These are phyloP conservation scores for Trichoderma gamsii DNA, from an alignment of 495 filamentous ascomycete genomes.

Conservation along the genomic window DNA sequence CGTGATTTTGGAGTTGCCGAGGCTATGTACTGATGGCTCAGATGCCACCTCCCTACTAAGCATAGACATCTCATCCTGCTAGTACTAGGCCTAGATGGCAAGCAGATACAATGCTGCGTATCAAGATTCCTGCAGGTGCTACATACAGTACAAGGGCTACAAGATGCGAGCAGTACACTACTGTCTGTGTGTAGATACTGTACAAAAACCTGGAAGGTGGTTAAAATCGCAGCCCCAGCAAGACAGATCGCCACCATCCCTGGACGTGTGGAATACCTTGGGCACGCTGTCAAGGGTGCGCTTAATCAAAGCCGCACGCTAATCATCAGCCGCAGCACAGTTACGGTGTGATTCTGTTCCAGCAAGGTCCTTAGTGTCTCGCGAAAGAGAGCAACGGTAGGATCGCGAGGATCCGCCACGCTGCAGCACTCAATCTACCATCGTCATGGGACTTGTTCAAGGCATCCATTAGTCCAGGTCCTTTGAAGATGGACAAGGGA, in stretches of 20 bases:
- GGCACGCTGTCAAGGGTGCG: conserved; percentile 3
- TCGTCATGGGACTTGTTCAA: background rate
- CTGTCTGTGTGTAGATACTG: background rate
- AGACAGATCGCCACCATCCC: conserved; percentile 9
- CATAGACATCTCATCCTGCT: background rate
- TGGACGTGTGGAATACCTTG: conserved; percentile 1
- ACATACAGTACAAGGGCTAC: no score
- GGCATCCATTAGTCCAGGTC: background rate
- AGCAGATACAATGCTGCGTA: no score
- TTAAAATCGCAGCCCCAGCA: background rate
- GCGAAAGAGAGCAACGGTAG: background rate
- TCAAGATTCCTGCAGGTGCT: no score
- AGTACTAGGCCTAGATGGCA: background rate
- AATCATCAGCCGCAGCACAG: conserved; percentile 1
- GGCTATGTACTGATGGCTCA: no score
- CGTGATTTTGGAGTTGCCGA: background rate
- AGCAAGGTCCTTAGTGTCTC: background rate
- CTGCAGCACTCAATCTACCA: conserved; percentile 9
- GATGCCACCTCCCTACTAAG: no score
- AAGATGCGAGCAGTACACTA: background rate
- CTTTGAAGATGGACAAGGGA: background rate
- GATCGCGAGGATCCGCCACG: conserved; percentile 4
- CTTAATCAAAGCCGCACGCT: background rate
- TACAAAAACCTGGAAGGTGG: background rate
- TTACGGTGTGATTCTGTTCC: background rate